Evolutionary conservation across 257 asterid genomes (phyloP).

Genomic region (Anisodus acutangulus): DNA sequence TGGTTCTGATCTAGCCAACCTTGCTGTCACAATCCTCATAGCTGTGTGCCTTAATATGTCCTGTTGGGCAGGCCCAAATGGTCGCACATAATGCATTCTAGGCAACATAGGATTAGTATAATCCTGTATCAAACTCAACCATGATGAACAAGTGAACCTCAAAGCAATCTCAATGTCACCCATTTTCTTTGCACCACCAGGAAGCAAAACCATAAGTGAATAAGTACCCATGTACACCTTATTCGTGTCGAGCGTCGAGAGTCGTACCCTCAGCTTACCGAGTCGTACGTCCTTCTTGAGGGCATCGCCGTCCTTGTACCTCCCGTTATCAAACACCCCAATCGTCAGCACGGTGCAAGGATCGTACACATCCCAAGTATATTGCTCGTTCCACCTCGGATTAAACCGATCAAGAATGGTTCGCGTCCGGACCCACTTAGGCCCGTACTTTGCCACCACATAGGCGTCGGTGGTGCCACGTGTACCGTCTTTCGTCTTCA

Average conservation of each 20-base stretch:
- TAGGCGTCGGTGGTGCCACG: slow-evolving; percentile 87
- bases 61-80: slow-evolving; percentile 83
- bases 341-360: slow-evolving; percentile 87
- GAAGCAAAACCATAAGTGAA: slow-evolving; percentile 64
- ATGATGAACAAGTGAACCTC: slow-evolving; percentile 75
- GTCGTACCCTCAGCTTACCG: slow-evolving; percentile 81
- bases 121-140: slow-evolving; percentile 79
- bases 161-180: slow-evolving; percentile 84
- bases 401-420: slow-evolving; percentile 83
- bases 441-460: slow-evolving; percentile 88
- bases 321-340: slow-evolving; percentile 83
- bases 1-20: slow-evolving; percentile 84
- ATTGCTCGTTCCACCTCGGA: slow-evolving; percentile 93
- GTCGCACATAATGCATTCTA: slow-evolving; percentile 86
- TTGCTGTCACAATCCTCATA: slow-evolving; percentile 68
- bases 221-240: slow-evolving; percentile 74
- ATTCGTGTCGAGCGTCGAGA: slow-evolving; percentile 80
- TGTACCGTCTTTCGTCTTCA: slow-evolving; percentile 78
- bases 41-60: slow-evolving; percentile 79
- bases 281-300: slow-evolving; percentile 65
- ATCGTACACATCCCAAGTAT: slow-evolving; percentile 91
- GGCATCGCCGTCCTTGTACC: slow-evolving; percentile 60
- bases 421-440: slow-evolving; percentile 87
- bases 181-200: slow-evolving; percentile 85
- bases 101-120: slow-evolving; percentile 81